Base-by-base conservation (phyloP, 352 stramenopile genomes). In the Phytophthora lateralis region DNA sequence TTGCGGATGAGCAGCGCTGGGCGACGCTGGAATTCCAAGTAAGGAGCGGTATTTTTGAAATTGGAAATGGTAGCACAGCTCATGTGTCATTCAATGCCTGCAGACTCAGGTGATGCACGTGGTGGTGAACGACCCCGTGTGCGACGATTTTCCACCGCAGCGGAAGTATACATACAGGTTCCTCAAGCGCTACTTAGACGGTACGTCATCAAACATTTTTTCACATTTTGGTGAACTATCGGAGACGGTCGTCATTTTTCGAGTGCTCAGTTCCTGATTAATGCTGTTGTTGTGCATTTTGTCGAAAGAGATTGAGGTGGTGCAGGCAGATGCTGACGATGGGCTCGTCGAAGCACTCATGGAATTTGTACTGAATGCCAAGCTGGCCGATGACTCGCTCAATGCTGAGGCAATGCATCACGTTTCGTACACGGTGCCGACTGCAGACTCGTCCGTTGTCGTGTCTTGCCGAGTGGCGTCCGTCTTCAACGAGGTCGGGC, bases 401-500 rank as follows among this genome's bases (percentile, higher is more conserved):
- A 62, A 73, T 8, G 60, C 75, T 2, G 82, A 92, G 26, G 74
- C 79, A 37, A 85, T 90, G 79, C 82, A 94, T 46, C 72, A 94
- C 56, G 79, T 91, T 21, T 89, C 82, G 6, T 94, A 82, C 55
- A 76, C 69, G 0, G 58, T 92, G 14, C 68, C 69, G 1, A 57
- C 41, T 3, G n/a, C 54, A 12, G 37, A 55, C 8, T 30, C 47
- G 11, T 55, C 37, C 14, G 14, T 63, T 27, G 71, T 86, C 15
- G 73, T 94, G 39, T 91, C 82, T 21, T 92, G 82, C 58, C 80
- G 85, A 37, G 85, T 95, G 30, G 84, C 85, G 4, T 89, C 82
- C 0, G 74, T 91, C 42, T 85, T 90, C 43, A 95, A 95, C 47
- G 85, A 95, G 6, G 85, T 95, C 12, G 85, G 85, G 4, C 73